Conservation (phyloP, 176 grass and related monocot species). For the Eleusine coracana region DNA sequence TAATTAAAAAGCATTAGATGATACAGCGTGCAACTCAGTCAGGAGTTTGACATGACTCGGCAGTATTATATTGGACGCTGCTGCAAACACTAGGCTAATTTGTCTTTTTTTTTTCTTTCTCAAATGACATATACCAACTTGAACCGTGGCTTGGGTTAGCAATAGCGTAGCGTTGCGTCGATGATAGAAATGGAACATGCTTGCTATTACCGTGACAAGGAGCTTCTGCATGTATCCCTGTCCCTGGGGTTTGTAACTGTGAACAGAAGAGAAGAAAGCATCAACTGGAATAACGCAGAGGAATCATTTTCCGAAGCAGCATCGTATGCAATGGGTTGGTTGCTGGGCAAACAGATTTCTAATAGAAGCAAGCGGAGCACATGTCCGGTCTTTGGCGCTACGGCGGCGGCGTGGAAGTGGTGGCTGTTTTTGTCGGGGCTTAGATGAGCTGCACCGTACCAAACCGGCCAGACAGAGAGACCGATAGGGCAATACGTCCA, state of each 20-base stretch:
- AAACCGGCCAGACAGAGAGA: constrained; percentile 37
- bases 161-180: neutral
- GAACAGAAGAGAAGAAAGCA: neutral
- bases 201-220: neutral
- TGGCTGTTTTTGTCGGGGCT: neutral
- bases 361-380: constrained; percentile 7
- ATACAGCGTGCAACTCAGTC: neutral
- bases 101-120: neutral
- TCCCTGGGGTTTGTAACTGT: neutral
- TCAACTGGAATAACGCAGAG: neutral
- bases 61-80: constrained; percentile 3
- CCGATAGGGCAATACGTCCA: constrained; percentile 20
- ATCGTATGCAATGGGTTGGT: neutral
- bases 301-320: neutral
- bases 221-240: neutral
- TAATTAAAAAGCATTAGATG: constrained; percentile 5
- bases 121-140: neutral
- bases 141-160: neutral
- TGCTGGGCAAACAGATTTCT: neutral
- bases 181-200: neutral
- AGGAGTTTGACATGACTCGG: neutral
- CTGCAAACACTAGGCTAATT: too few relatives aligned
- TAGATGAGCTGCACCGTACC: constrained; percentile 63
- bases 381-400: neutral
- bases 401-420: constrained; percentile 1